Conservation (phyloP, 2,329 filamentous ascomycete genomes). For the Ascosphaera pollenicola region DNA sequence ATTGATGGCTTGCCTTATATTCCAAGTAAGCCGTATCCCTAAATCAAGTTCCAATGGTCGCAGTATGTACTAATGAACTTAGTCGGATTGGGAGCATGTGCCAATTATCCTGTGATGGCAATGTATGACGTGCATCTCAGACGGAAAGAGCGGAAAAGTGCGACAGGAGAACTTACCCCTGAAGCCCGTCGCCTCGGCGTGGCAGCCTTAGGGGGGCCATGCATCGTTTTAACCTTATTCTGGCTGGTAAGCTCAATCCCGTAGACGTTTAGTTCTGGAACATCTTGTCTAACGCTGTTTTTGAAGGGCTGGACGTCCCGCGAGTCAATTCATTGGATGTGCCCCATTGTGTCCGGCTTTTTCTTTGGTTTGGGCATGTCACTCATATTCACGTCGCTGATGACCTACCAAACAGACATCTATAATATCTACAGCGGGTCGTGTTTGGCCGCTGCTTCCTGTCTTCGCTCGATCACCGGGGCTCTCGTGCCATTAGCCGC, state of each 20-base stretch:
- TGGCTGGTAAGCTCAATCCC: neutral
- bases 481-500: slow-evolving; percentile 35
- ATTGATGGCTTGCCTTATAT: slow-evolving; percentile 5
- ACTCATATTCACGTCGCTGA: slow-evolving; percentile 40
- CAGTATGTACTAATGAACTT: too few species aligned
- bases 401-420: slow-evolving; percentile 44
- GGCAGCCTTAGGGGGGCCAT: slow-evolving; percentile 44
- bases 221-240: slow-evolving; percentile 27
- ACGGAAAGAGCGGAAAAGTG: neutral
- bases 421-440: slow-evolving; percentile 44
- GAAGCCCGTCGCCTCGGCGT: slow-evolving; percentile 47
- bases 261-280: too few species aligned
- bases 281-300: slow-evolving; percentile 4
- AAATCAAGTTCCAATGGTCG: too few species aligned
- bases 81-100: neutral
- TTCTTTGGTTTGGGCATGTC: slow-evolving; percentile 40
- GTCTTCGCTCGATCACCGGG: slow-evolving; percentile 29
- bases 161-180: slow-evolving; percentile 2
- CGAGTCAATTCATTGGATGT: slow-evolving; percentile 15
- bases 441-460: slow-evolving; percentile 31
- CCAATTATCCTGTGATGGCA: neutral
- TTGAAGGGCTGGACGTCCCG: slow-evolving; percentile 18
- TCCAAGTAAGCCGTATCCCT: too few species aligned
- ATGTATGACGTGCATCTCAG: neutral
- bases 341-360: slow-evolving; percentile 37